Evolutionary conservation across 306 rosid genomes (phyloP).

Genomic region (Glycyrrhiza uralensis): DNA sequence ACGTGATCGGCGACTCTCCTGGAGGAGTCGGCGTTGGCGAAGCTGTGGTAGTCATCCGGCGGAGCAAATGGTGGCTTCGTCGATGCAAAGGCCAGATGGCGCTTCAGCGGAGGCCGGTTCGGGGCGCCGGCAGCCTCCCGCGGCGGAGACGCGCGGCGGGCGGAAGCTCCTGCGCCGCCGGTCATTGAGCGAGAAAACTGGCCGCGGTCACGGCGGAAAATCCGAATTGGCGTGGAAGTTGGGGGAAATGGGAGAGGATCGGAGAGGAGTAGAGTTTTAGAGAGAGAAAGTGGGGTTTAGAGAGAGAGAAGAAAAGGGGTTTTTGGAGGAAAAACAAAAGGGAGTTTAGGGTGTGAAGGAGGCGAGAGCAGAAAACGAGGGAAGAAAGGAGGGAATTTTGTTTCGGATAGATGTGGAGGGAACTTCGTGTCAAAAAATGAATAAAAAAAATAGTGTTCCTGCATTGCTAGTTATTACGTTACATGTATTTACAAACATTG

Average conservation of each 20-base stretch:
- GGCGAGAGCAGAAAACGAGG: conserved; percentile 85
- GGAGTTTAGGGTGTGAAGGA: conserved; percentile 31
- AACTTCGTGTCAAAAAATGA: conserved; percentile 37
- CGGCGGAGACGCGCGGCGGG: conserved; percentile 40
- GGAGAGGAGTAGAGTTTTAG: conserved; percentile 30
- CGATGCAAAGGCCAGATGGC: conserved; percentile 69
- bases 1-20: conserved; percentile 49
- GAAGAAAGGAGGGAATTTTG: conserved; percentile 99
- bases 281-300: conserved; percentile 40
- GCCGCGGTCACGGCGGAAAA: not conserved
- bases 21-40: conserved; percentile 38
- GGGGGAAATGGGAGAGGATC: not conserved
- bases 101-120: conserved; percentile 65
- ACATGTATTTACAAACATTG: no score
- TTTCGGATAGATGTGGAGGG: conserved; percentile 99
- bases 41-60: conserved; percentile 69
- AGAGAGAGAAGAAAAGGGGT: conserved; percentile 26
- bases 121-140: conserved; percentile 19
- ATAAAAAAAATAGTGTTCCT: not conserved
- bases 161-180: conserved; percentile 61
- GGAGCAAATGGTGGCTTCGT: conserved; percentile 76
- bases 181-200: conserved; percentile 47
- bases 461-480: not conserved
- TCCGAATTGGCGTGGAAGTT: not conserved
- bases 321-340: conserved; percentile 21